phyloP scores from a whole-genome alignment of 306 rosid genomes.

The Alnus rubra region DNA sequence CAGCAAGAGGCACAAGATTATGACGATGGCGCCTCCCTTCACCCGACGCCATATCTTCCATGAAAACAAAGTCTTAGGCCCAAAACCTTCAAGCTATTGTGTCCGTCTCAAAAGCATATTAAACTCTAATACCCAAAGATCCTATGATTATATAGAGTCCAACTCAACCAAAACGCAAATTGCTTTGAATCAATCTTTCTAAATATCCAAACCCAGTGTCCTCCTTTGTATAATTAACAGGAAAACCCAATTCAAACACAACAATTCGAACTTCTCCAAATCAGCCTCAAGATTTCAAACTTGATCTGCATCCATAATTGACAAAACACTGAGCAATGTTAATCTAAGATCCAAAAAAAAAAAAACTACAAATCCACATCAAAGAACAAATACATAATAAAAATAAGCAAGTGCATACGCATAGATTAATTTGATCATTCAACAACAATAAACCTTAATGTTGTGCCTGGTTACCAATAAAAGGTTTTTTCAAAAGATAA shows the following conservation, averaged over 20 bases:
- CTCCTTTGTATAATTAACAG: too few species aligned
- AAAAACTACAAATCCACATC: conserved; percentile 16
- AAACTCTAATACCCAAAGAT: conserved; percentile 24
- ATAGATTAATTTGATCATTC: not conserved
- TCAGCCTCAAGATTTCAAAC: conserved; percentile 20
- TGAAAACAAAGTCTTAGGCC: conserved; percentile 28
- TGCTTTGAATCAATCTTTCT: not conserved
- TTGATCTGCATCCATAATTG: conserved; percentile 51
- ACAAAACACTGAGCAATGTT: conserved; percentile 23
- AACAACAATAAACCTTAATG: too few species aligned
- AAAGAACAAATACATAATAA: conserved; percentile 6
- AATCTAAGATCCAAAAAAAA: conserved; percentile 28
- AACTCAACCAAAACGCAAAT: conserved; percentile 14
- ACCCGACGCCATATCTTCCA: conserved; percentile 56
- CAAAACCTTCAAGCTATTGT: conserved; percentile 32
- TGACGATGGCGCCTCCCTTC: conserved; percentile 74
- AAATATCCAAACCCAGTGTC: too few species aligned
- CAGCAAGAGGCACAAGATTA: conserved; percentile 90
- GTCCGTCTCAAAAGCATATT: conserved; percentile 36
- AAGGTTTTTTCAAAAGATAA: too few species aligned
- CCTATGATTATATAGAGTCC: conserved; percentile 4
- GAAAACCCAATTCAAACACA: too few species aligned
- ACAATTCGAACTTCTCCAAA: not conserved
- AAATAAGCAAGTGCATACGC: conserved; percentile 20
- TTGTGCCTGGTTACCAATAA: too few species aligned